Conservation (phyloP, 768 basidiomycete species). For the Tricholoma bakamatsutake region DNA sequence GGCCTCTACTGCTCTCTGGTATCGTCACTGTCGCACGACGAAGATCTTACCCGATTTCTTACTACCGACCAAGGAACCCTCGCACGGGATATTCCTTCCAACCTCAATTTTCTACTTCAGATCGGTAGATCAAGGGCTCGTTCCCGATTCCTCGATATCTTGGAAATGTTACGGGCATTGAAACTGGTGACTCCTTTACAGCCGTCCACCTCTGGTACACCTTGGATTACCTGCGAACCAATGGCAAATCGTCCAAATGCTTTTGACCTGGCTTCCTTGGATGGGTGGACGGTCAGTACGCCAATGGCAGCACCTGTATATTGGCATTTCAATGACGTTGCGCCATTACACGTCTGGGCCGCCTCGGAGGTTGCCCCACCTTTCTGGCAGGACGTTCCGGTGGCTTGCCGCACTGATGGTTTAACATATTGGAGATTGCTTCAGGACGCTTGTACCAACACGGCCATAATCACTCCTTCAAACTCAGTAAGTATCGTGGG, state of each 20-base stretch:
- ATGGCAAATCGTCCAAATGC: slow-evolving; percentile 37
- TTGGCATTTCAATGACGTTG: slow-evolving; percentile 55
- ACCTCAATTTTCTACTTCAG: slow-evolving; percentile 46
- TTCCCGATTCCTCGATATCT: slow-evolving; percentile 52
- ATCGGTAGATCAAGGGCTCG: slow-evolving; percentile 55
- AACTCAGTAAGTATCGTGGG: slow-evolving; percentile 16
- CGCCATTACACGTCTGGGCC: slow-evolving; percentile 59
- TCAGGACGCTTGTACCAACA: slow-evolving; percentile 38
- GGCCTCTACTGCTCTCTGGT: slow-evolving; percentile 61
- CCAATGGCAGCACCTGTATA: slow-evolving; percentile 49
- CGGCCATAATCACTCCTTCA: slow-evolving; percentile 18
- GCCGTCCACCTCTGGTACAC: slow-evolving; percentile 32
- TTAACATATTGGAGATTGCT: slow-evolving; percentile 54
- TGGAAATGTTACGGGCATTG: slow-evolving; percentile 54
- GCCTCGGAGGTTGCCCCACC: slow-evolving; percentile 42
- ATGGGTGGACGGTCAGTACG: slow-evolving; percentile 39
- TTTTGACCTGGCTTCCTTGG: slow-evolving; percentile 38
- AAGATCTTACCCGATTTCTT: slow-evolving; percentile 51
- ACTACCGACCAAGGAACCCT: slow-evolving; percentile 42
- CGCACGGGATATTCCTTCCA: slow-evolving; percentile 47
- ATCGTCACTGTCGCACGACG: slow-evolving; percentile 47
- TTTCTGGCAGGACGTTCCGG: slow-evolving; percentile 47
- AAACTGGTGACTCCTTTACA: slow-evolving; percentile 56
- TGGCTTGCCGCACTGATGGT: slow-evolving; percentile 34
- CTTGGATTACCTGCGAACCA: slow-evolving; percentile 41